phyloP scores from a whole-genome alignment of 768 basidiomycete genomes.

The Strobilomyces dryophilus region DNA sequence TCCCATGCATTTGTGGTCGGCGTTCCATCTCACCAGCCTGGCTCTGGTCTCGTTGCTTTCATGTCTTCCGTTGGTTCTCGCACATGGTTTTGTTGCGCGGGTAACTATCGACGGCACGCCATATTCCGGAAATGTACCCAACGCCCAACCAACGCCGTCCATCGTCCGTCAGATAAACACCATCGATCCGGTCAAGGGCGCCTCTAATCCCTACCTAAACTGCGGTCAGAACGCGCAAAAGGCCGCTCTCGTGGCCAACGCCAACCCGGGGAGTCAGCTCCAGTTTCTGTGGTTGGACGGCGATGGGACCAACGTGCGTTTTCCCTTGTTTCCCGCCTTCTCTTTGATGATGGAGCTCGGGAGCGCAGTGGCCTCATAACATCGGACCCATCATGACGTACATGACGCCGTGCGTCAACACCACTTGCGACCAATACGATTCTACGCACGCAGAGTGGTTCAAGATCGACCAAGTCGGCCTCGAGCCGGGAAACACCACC shows the following conservation, averaged over 20 bases:
- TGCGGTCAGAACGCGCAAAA: slow-evolving; percentile 53
- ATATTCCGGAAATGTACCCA: slow-evolving; percentile 42
- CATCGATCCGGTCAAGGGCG: slow-evolving; percentile 51
- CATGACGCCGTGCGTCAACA: slow-evolving; percentile 58
- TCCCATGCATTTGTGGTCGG: no score
- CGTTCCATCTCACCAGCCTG: no score
- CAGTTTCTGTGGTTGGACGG: slow-evolving; percentile 55
- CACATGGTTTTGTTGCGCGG: slow-evolving; percentile 42
- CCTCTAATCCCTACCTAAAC: slow-evolving; percentile 50
- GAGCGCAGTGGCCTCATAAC: slow-evolving; percentile 47
- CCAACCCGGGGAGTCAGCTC: slow-evolving; percentile 55
- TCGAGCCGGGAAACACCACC: neutral
- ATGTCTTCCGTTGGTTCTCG: slow-evolving; percentile 36
- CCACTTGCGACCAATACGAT: slow-evolving; percentile 56
- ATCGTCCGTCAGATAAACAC: slow-evolving; percentile 44
- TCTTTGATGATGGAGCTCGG: slow-evolving; percentile 8
- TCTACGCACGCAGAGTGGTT: slow-evolving; percentile 62
- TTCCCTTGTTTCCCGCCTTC: neutral
- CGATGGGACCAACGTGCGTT: slow-evolving; percentile 33
- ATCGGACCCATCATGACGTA: slow-evolving; percentile 73
- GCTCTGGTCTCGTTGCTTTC: neutral
- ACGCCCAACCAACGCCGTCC: slow-evolving; percentile 34
- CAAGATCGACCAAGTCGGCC: slow-evolving; percentile 47
- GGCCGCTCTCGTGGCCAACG: slow-evolving; percentile 52
- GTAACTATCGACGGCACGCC: slow-evolving; percentile 41